A percentile compares a stretch with the other conserved stretches of the same genome.
Conservation (phyloP, 2,329 filamentous ascomycete species). For the Ascosphaera acerosa region DNA sequence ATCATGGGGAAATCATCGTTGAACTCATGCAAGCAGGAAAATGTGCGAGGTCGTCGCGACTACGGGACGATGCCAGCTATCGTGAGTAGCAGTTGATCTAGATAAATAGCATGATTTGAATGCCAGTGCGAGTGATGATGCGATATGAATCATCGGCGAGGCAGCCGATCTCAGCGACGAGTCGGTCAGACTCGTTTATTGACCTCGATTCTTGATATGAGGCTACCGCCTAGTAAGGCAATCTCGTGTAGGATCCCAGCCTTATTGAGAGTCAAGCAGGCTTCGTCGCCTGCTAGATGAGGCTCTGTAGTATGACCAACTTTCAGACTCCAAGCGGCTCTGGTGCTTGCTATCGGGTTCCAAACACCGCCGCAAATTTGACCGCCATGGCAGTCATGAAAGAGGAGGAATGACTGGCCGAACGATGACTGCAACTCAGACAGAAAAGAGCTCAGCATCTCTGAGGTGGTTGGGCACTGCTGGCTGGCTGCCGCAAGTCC, state of each 20-base stretch:
- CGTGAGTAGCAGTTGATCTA: too few species aligned
- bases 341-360: conserved; percentile 26
- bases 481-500: conserved; percentile 19
- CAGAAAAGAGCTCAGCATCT: conserved; percentile 38
- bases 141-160: too few species aligned
- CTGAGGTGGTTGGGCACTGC: conserved; percentile 25
- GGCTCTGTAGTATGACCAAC: conserved; percentile 15
- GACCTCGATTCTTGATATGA: conserved; percentile 42
- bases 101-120: too few species aligned
- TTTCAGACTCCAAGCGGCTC: conserved; percentile 14
- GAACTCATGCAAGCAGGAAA: too few species aligned
- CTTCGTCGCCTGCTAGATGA: conserved; percentile 4
- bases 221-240: conserved; percentile 28
- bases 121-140: too few species aligned
- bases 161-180: too few species aligned
- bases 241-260: conserved; percentile 20
- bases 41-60: too few species aligned
- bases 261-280: conserved; percentile 15
- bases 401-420: conserved; percentile 48
- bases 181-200: too few species aligned
- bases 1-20: too few species aligned
- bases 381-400: conserved; percentile 37
- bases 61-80: too few species aligned
- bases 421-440: conserved; percentile 43
- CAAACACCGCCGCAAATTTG: conserved; percentile 38